Percentiles rank a stretch among this genome's conserved stretches.
These are phyloP conservation scores for Rutstroemia sp. DNA, from an alignment of 2,329 filamentous ascomycete species.

Conservation along the genomic window DNA sequence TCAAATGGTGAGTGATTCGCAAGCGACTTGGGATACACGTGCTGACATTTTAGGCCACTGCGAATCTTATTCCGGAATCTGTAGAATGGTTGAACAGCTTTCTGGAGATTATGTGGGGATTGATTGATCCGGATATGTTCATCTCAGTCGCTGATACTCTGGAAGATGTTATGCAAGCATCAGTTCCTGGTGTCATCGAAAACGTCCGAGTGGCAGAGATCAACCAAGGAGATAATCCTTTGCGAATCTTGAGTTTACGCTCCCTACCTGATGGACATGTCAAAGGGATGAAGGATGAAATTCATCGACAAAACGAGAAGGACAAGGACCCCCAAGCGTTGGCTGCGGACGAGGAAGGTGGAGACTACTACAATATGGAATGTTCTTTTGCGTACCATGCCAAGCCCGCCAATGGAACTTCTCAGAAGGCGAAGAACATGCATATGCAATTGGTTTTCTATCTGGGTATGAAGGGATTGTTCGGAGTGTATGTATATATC, in stretches of 20 bases:
- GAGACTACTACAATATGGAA: conserved; percentile 89
- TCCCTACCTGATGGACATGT: conserved; percentile 79
- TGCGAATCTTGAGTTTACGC: conserved; percentile 80
- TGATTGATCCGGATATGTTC: conserved; percentile 96
- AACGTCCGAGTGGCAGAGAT: conserved; percentile 94
- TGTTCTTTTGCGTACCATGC: conserved; percentile 88
- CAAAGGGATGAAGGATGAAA: conserved; percentile 71
- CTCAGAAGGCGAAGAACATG: conserved; percentile 87
- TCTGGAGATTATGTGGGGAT: conserved; percentile 75
- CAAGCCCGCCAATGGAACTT: conserved; percentile 62
- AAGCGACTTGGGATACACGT: not conserved
- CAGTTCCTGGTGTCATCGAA: conserved; percentile 83
- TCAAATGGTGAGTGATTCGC: conserved; percentile 48
- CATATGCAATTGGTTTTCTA: conserved; percentile 96
- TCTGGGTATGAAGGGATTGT: conserved; percentile 48
- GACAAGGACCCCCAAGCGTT: conserved; percentile 80
- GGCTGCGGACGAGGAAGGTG: conserved; percentile 82
- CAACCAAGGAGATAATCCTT: conserved; percentile 83
- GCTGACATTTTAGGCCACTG: conserved; percentile 47
- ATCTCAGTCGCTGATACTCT: conserved; percentile 81
- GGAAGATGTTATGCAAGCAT: conserved; percentile 95
- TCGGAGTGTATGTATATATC: conserved; percentile 19
- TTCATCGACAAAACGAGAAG: conserved; percentile 71
- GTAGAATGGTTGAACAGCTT: conserved; percentile 96
- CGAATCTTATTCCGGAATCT: conserved; percentile 85